phyloP scores from a whole-genome alignment of 345 rosid species.

The Erysimum cheiranthoides region DNA sequence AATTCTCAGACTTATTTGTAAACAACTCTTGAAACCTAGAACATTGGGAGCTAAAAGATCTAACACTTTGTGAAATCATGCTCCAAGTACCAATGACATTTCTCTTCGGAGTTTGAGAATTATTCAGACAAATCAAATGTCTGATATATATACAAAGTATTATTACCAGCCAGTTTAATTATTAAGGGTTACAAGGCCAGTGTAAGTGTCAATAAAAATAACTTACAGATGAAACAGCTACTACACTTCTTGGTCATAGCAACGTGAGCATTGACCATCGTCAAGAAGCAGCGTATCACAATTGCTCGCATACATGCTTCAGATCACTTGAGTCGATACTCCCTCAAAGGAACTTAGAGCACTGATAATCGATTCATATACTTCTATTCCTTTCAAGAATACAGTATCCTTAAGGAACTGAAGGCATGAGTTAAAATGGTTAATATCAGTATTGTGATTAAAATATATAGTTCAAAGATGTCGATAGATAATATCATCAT shows the following conservation, averaged over 20 bases:
- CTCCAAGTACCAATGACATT: background rate
- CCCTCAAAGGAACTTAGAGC: conserved; percentile 68
- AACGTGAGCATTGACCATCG: conserved; percentile 24
- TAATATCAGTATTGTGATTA: conserved; percentile 12
- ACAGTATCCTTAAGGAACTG: conserved; percentile 75
- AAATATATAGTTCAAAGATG: background rate
- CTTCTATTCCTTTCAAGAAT: conserved; percentile 79
- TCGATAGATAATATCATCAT: background rate
- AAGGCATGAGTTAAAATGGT: conserved; percentile 9
- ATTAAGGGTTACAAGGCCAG: background rate
- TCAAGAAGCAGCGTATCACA: conserved; percentile 2
- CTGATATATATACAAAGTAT: conserved; percentile 27
- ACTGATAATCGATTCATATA: conserved; percentile 75
- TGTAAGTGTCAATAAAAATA: background rate
- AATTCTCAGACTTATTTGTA: background rate
- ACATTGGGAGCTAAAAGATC: background rate
- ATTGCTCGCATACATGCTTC: conserved; percentile 23
- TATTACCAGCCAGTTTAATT: conserved; percentile 4
- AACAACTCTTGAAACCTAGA: background rate
- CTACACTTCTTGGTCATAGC: background rate
- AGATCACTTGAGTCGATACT: conserved; percentile 44
- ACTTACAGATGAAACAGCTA: conserved; percentile 13
- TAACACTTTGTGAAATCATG: background rate
- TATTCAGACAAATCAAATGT: conserved; percentile 15
- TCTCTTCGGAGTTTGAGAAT: conserved; percentile 5